Conservation (phyloP, 208 protist species). For the Balamuthia mandrillaris region DNA sequence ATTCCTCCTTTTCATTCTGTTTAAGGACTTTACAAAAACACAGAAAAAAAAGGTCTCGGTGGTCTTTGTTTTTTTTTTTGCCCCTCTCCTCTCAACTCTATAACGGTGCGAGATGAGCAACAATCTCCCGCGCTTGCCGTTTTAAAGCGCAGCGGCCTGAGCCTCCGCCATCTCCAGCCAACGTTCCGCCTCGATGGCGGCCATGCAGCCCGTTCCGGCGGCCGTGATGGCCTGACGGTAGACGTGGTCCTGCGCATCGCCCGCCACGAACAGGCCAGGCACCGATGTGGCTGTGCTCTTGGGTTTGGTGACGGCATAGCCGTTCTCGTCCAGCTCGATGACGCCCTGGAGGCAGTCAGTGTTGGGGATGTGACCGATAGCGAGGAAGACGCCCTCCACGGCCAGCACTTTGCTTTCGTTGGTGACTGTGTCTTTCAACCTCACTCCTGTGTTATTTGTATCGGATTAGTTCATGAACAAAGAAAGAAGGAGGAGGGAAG, state of each 20-base stretch:
- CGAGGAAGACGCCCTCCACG: neutral
- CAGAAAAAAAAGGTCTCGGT: too few species aligned
- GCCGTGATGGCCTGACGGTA: conserved; percentile 82
- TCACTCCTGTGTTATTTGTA: neutral
- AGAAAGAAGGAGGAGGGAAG: too few species aligned
- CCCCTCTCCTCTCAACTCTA: too few species aligned
- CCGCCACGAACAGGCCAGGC: conserved; percentile 77
- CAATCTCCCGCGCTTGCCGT: too few species aligned
- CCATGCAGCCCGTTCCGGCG: conserved; percentile 79
- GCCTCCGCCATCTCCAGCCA: too few species aligned
- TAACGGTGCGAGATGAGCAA: too few species aligned
- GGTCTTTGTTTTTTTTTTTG: too few species aligned
- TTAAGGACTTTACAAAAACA: too few species aligned
- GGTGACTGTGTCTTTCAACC: neutral
- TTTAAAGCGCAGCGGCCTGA: too few species aligned
- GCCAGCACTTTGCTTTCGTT: neutral
- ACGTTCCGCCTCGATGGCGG: conserved; percentile 74
- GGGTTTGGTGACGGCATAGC: conserved; percentile 69
- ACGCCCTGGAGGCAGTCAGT: conserved; percentile 65
- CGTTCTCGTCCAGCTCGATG: conserved; percentile 67
- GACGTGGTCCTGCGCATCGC: conserved; percentile 75
- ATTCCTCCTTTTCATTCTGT: too few species aligned
- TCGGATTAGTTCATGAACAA: too few species aligned
- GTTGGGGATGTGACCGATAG: conserved; percentile 71
- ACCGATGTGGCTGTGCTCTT: conserved; percentile 31